Conservation (phyloP, 2,329 filamentous ascomycete genomes). For the Penicillium sp. region DNA sequence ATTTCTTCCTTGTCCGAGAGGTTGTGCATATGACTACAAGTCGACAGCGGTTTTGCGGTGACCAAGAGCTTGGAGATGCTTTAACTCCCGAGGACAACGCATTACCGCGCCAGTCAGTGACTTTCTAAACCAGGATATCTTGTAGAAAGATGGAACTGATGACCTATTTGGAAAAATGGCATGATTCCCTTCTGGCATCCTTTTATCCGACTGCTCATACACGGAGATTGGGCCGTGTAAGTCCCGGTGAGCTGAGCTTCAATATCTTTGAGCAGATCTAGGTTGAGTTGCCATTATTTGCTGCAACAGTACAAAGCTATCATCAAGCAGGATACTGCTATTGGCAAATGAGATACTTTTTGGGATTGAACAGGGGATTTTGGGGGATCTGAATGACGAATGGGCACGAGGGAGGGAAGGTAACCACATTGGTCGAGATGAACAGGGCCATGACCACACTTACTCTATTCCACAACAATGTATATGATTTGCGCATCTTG, state of each 20-base stretch:
- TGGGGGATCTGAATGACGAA: constrained; percentile 14
- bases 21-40: neutral
- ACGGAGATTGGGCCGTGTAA: neutral
- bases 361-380: constrained; percentile 12
- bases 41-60: constrained; percentile 11
- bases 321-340: neutral
- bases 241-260: neutral
- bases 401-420: neutral
- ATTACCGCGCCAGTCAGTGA: neutral
- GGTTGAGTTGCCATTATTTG: neutral
- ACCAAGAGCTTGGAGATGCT: constrained; percentile 7
- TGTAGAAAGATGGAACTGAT: neutral
- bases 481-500: neutral
- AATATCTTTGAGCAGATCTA: neutral
- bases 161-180: neutral
- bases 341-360: constrained; percentile 2
- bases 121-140: neutral
- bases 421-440: neutral
- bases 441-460: neutral
- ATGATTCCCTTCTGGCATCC: neutral
- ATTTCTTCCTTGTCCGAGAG: neutral
- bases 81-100: neutral
- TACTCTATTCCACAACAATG: neutral
- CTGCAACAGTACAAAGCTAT: neutral
- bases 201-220: neutral